These are phyloP conservation scores for Auricularia cornea DNA, from an alignment of 768 basidiomycete genomes.

Conservation along the genomic window DNA sequence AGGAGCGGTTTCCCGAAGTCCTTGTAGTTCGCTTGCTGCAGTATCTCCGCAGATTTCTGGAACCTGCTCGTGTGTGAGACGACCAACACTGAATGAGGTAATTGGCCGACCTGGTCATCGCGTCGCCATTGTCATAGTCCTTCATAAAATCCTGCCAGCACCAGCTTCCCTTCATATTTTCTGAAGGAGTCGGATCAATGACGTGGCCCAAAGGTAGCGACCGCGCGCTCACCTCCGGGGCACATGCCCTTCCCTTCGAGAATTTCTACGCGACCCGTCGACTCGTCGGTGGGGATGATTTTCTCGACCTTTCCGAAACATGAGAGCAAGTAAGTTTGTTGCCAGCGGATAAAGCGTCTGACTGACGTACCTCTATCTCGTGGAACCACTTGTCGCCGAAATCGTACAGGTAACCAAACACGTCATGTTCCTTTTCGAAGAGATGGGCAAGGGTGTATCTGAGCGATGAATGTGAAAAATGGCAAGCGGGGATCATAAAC, in stretches of 20 bases:
- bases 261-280: conserved; percentile 21
- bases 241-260: conserved; percentile 22
- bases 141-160: conserved; percentile 16
- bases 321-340: neutral
- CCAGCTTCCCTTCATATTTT: conserved; percentile 21
- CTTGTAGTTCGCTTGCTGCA: conserved; percentile 23
- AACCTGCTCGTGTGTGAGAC: conserved; percentile 5
- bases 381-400: conserved; percentile 28
- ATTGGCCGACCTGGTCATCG: conserved; percentile 10
- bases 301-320: conserved; percentile 14
- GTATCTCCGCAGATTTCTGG: conserved; percentile 23
- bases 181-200: conserved; percentile 7
- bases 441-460: conserved; percentile 23
- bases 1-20: conserved; percentile 19
- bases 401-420: conserved; percentile 26
- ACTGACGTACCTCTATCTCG: conserved; percentile 18
- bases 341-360: neutral
- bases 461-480: neutral
- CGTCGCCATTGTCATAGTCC: conserved; percentile 15
- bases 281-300: conserved; percentile 20
- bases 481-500: neutral
- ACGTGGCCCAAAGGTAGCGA: conserved; percentile 10
- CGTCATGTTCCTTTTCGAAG: conserved; percentile 22
- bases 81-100: conserved; percentile 1
- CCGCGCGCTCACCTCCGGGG: conserved; percentile 11